Conservation (phyloP, 2,329 filamentous ascomycete species). For the Pseudocercospora musae region DNA sequence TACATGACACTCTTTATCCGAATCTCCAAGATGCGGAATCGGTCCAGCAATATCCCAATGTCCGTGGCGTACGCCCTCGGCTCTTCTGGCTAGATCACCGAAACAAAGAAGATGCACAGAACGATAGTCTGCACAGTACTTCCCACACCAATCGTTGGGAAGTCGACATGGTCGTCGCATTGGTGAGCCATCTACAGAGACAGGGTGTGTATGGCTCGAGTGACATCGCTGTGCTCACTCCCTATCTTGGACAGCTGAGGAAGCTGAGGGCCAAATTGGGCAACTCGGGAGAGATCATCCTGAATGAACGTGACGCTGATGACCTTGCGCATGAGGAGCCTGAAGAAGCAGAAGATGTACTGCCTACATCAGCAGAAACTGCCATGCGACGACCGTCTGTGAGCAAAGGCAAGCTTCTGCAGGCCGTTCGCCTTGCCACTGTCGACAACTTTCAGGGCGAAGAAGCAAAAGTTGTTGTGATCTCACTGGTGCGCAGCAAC, state of each 20-base stretch:
- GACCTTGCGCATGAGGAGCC: conserved; percentile 7
- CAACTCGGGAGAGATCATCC: conserved; percentile 40
- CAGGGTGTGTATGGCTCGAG: conserved; percentile 59
- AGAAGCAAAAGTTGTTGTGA: conserved; percentile 67
- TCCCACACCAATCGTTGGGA: conserved; percentile 60
- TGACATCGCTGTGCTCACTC: conserved; percentile 70
- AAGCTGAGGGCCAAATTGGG: conserved; percentile 42
- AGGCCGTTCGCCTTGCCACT: conserved; percentile 30
- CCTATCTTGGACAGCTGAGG: conserved; percentile 58
- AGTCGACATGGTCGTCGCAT: conserved; percentile 58
- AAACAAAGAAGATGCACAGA: conserved; percentile 42
- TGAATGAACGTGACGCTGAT: conserved; percentile 53
- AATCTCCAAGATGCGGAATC: conserved; percentile 49
- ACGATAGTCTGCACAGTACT: conserved; percentile 20
- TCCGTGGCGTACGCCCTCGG: conserved; percentile 51
- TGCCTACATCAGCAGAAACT: background rate
- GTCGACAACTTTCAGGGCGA: conserved; percentile 73
- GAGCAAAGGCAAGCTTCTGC: conserved; percentile 6
- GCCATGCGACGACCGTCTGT: background rate
- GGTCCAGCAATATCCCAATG: conserved; percentile 23
- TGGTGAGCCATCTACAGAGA: conserved; percentile 63
- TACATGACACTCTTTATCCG: conserved; percentile 58
- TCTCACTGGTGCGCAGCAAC: conserved; percentile 72
- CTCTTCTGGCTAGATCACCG: conserved; percentile 63
- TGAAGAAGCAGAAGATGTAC: conserved; percentile 4